Percentiles rank a stretch among this genome's conserved stretches.
Evolutionary conservation across 2,329 filamentous ascomycete genomes (phyloP).

Genomic region (Fusarium irregulare): DNA sequence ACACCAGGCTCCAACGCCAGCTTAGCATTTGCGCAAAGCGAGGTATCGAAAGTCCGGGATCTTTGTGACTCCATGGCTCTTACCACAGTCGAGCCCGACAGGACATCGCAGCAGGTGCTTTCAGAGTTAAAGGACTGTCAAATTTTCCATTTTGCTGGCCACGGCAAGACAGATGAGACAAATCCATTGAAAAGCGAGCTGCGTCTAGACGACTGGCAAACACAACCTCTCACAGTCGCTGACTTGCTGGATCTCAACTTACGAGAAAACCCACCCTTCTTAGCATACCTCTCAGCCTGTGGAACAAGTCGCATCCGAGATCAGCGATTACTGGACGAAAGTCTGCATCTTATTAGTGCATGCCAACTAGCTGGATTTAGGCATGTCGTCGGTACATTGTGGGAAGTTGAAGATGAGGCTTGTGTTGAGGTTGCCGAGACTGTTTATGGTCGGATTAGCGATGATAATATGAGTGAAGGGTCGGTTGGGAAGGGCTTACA

Average conservation of each 20-base stretch:
- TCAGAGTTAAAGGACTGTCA: neutral
- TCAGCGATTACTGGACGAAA: neutral
- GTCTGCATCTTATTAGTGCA: neutral
- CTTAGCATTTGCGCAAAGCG: accelerated
- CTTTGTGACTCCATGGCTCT: accelerated
- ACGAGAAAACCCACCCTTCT: neutral
- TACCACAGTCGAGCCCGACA: neutral
- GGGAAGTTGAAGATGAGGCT: neutral
- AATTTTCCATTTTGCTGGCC: neutral
- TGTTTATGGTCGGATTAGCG: neutral
- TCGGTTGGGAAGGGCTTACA: neutral
- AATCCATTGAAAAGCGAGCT: neutral
- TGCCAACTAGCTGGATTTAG: neutral
- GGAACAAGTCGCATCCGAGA: neutral
- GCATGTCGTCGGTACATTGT: neutral
- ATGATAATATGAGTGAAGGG: neutral
- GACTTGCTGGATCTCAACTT: neutral
- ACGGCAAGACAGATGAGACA: neutral
- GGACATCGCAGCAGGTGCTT: neutral
- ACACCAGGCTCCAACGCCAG: neutral
- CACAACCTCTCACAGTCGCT: accelerated
- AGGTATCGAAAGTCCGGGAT: neutral
- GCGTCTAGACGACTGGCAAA: neutral
- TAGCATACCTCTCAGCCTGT: neutral
- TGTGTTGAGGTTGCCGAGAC: neutral